Conservation (phyloP, 2,329 filamentous ascomycete species). For the Cephalotrichum gorgonifer region DNA sequence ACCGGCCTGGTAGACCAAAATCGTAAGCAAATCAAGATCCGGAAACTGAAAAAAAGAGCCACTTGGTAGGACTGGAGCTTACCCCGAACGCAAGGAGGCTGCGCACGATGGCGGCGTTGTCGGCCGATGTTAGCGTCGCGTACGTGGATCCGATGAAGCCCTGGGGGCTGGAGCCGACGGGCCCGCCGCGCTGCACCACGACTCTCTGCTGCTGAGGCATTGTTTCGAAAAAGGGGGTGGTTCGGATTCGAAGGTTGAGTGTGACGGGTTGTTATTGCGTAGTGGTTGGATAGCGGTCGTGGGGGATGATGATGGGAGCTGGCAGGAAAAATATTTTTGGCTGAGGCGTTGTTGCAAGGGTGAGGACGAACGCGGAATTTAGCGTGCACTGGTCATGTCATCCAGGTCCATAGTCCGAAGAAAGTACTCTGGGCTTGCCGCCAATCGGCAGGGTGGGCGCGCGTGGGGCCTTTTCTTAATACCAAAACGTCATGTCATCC, state of each 20-base stretch:
- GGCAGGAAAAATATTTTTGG: neutral
- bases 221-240: neutral
- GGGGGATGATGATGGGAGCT: neutral
- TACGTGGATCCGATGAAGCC: constrained; percentile 50
- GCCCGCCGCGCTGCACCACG: constrained; percentile 1
- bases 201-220: constrained; percentile 6
- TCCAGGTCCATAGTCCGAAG: no score
- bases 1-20: constrained; percentile 37
- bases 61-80: constrained; percentile 21
- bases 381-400: neutral
- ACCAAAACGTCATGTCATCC: no score
- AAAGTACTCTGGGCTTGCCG: no score
- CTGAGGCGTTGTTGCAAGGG: neutral
- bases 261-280: neutral
- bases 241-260: neutral
- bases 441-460: no score
- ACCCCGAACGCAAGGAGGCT: constrained; percentile 61
- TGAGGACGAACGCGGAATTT: neutral
- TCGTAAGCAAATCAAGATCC: neutral
- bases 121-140: constrained; percentile 51
- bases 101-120: constrained; percentile 59
- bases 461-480: no score
- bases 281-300: neutral
- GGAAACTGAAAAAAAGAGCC: neutral
- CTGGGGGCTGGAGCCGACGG: neutral